Conservation (phyloP, 2,329 filamentous ascomycete species). For the Fusarium sp. region DNA sequence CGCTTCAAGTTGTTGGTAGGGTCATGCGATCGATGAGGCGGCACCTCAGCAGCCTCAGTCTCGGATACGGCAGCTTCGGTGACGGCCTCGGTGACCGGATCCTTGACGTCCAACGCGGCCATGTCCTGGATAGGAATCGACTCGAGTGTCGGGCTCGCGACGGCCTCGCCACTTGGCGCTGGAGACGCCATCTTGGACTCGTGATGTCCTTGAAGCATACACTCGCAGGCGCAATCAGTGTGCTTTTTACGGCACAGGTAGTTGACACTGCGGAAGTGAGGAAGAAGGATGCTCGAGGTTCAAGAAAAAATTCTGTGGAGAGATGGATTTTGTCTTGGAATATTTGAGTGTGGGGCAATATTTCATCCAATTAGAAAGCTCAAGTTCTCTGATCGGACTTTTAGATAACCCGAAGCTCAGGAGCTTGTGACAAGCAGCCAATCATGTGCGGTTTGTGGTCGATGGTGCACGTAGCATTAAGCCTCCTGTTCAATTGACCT, state of each 20-base stretch:
- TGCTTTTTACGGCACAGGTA: conserved; percentile 33
- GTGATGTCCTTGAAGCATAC: conserved; percentile 36
- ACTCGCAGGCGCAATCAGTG: conserved; percentile 40
- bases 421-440: conserved; percentile 23
- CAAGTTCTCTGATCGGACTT: neutral
- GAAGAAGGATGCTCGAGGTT: conserved; percentile 33
- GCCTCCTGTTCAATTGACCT: conserved; percentile 33
- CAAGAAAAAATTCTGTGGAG: conserved; percentile 39
- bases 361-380: neutral
- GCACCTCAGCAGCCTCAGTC: conserved; percentile 49
- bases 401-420: neutral
- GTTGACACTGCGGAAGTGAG: conserved; percentile 33
- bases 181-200: conserved; percentile 41
- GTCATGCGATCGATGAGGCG: conserved; percentile 77
- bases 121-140: conserved; percentile 40
- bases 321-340: conserved; percentile 42
- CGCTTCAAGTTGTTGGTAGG: conserved; percentile 82
- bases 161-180: conserved; percentile 41
- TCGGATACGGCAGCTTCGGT: conserved; percentile 25
- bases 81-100: conserved; percentile 34
- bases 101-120: conserved; percentile 45
- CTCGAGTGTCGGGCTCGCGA: conserved; percentile 32
- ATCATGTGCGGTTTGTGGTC: conserved; percentile 23
- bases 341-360: conserved; percentile 19
- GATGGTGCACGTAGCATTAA: conserved; percentile 29